Evolutionary conservation across 108 stramenopile genomes (phyloP).

Genomic region (Fistulifera pelliculosa): DNA sequence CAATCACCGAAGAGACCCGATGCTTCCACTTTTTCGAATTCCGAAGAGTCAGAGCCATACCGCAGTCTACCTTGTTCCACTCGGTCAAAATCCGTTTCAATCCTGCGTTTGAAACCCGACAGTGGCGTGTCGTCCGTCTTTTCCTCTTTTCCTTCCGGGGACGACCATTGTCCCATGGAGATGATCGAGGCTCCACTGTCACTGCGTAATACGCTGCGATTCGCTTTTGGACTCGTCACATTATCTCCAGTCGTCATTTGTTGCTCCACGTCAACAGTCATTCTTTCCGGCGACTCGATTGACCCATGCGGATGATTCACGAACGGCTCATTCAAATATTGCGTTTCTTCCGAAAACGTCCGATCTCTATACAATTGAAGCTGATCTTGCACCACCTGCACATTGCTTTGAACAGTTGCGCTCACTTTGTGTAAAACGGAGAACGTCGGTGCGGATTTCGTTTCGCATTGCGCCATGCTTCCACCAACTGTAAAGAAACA

Average conservation of each 20-base stretch:
- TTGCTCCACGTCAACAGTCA: too few species aligned
- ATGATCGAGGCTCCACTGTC: not conserved
- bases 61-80: not conserved
- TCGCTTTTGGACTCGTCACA: not conserved
- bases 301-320: not conserved
- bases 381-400: not conserved
- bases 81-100: not conserved
- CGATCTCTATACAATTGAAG: constrained; percentile 8
- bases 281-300: not conserved
- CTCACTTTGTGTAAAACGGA: constrained; percentile 57
- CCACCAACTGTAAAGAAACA: constrained; percentile 16
- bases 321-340: constrained; percentile 7
- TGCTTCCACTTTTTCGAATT: not conserved
- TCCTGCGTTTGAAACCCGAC: not conserved
- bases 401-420: too few species aligned
- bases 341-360: constrained; percentile 6
- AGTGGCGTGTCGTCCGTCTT: not conserved
- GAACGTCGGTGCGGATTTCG: constrained; percentile 66
- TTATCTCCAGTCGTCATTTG: not conserved
- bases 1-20: not conserved
- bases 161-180: constrained; percentile 20
- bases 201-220: not conserved
- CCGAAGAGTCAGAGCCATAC: constrained; percentile 2
- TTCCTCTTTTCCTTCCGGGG: constrained; percentile 2
- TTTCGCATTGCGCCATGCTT: constrained; percentile 21